Conservation (phyloP, 441 rosid genomes). For the Aleurites moluccanus region DNA sequence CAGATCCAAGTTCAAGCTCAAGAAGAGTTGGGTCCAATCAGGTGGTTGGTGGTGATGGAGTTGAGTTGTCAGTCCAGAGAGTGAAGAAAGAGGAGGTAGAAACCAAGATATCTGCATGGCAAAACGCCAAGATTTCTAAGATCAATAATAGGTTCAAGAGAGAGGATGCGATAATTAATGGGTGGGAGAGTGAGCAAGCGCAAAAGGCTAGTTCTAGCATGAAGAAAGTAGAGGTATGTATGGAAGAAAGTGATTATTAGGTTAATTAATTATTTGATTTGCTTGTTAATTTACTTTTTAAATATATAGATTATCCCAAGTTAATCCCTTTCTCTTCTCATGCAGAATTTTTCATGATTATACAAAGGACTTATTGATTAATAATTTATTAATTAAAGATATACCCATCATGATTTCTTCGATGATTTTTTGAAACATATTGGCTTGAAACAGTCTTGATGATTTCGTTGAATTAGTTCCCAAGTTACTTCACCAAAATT, state of each 20-base stretch:
- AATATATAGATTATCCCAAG: too few species aligned
- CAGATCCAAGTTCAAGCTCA: slow-evolving; percentile 28
- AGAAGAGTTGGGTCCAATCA: slow-evolving; percentile 28
- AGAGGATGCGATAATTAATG: slow-evolving; percentile 83
- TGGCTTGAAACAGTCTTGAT: slow-evolving; percentile 1
- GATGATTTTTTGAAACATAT: not conserved
- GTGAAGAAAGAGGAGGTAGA: slow-evolving; percentile 94
- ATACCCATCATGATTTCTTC: not conserved
- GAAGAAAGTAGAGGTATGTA: slow-evolving; percentile 86
- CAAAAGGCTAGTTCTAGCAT: slow-evolving; percentile 75
- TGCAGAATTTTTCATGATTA: not conserved
- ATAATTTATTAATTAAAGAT: not conserved
- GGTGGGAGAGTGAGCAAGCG: slow-evolving; percentile 82
- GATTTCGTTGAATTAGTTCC: not conserved
- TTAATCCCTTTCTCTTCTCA: not conserved
- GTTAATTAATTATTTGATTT: not conserved
- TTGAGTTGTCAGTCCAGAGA: slow-evolving; percentile 57
- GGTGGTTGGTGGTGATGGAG: slow-evolving; percentile 16
- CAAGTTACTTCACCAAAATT: not conserved
- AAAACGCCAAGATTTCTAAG: slow-evolving; percentile 81
- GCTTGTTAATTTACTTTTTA: too few species aligned
- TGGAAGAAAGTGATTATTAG: not conserved
- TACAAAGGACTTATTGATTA: not conserved
- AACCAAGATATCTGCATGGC: slow-evolving; percentile 87
- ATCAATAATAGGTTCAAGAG: slow-evolving; percentile 84